Percentiles rank a stretch among this genome's conserved stretches.
These are phyloP conservation scores for Paracoccidioides lutzii DNA, from an alignment of 2,329 filamentous ascomycete species.

Conservation along the genomic window DNA sequence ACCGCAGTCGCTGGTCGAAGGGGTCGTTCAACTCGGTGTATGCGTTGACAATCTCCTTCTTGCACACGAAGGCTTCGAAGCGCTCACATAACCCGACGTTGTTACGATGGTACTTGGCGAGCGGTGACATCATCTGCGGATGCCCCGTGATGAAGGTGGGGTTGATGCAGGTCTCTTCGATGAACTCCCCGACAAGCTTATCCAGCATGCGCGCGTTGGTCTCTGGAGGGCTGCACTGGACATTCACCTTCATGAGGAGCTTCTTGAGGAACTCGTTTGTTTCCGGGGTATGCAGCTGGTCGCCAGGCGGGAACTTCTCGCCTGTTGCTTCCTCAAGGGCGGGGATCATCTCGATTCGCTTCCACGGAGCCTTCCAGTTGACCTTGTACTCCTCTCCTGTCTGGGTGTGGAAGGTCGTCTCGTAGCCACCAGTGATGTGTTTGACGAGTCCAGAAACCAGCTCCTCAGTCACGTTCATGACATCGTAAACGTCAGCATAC, in stretches of 20 bases:
- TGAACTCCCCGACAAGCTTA: slow-evolving; percentile 85
- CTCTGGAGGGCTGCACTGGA: slow-evolving; percentile 78
- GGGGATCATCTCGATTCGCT: slow-evolving; percentile 88
- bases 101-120: slow-evolving; percentile 86
- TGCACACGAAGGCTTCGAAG: slow-evolving; percentile 94
- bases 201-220: slow-evolving; percentile 96
- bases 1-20: slow-evolving; percentile 81
- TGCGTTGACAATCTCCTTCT: slow-evolving; percentile 93
- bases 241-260: slow-evolving; percentile 75
- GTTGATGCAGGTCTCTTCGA: slow-evolving; percentile 87
- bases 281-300: slow-evolving; percentile 79
- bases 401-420: slow-evolving; percentile 77
- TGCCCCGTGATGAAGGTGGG: slow-evolving; percentile 87
- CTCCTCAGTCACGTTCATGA: slow-evolving; percentile 86
- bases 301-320: slow-evolving; percentile 83
- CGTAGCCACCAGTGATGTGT: slow-evolving; percentile 71
- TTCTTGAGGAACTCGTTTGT: slow-evolving; percentile 76
- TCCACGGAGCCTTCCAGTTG: slow-evolving; percentile 95
- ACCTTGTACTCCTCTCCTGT: slow-evolving; percentile 75
- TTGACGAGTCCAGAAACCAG: slow-evolving; percentile 83
- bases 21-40: slow-evolving; percentile 98
- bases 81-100: slow-evolving; percentile 82
- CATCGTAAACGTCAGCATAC: slow-evolving; percentile 80
- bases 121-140: slow-evolving; percentile 76
- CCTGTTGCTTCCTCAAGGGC: slow-evolving; percentile 78